Conservation (phyloP, 1,139 yeast genomes). For the Yamadazyma blattariae region DNA sequence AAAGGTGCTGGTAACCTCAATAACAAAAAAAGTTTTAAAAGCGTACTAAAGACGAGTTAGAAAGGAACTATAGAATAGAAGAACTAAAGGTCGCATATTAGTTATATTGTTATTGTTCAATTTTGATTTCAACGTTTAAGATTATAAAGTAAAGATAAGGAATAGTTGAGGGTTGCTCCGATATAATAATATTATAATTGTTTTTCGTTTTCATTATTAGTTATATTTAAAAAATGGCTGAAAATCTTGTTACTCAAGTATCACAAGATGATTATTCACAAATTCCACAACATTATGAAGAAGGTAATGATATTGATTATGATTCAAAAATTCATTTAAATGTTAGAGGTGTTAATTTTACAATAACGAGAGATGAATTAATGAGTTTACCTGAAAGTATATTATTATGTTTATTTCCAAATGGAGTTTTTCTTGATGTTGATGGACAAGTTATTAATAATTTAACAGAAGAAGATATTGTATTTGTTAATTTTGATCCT, state of each 20-base stretch:
- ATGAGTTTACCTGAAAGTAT: constrained; percentile 91
- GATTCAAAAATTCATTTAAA: constrained; percentile 65
- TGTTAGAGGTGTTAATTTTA: constrained; percentile 61
- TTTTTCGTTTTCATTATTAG: too few species aligned
- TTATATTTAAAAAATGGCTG: constrained; percentile 26
- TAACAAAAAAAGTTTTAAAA: too few species aligned
- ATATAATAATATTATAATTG: too few species aligned
- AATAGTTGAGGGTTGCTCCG: too few species aligned
- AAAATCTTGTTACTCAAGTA: constrained; percentile 65
- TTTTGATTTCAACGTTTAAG: too few species aligned
- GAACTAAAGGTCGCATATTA: too few species aligned
- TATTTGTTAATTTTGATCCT: constrained; percentile 83
- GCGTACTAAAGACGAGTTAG: too few species aligned
- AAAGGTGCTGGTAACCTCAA: too few species aligned
- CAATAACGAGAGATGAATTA: constrained; percentile 81
- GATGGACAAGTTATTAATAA: constrained; percentile 75
- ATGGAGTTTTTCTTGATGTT: constrained; percentile 79
- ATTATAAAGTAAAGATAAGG: too few species aligned
- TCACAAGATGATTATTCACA: constrained; percentile 35
- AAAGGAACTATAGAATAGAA: too few species aligned
- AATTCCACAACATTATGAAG: constrained; percentile 16
- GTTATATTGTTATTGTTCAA: too few species aligned
- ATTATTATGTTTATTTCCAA: constrained; percentile 80
- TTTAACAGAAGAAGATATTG: constrained; percentile 72
- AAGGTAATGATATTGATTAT: constrained; percentile 44